Conservation (phyloP, 2,329 filamentous ascomycete genomes). For the Aspergillus ruber region DNA sequence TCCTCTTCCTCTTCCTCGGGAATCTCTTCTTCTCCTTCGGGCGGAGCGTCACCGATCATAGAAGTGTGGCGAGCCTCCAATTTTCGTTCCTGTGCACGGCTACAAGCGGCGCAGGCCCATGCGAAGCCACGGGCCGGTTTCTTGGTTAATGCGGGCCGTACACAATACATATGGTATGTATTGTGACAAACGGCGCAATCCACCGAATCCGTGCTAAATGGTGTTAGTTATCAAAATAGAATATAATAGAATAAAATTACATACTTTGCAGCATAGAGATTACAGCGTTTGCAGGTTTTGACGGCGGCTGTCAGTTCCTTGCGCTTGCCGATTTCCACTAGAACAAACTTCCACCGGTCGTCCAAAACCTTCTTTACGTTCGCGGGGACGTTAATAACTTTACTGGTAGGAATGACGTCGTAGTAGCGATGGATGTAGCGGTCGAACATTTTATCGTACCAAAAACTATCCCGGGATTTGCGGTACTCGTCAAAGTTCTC, state of each 20-base stretch:
- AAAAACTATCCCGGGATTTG: slow-evolving; percentile 80
- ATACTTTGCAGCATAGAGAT: slow-evolving; percentile 83
- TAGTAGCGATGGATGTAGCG: slow-evolving; percentile 98
- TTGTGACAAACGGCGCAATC: slow-evolving; percentile 92
- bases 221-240: not conserved
- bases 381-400: slow-evolving; percentile 92
- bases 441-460: slow-evolving; percentile 96
- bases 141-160: slow-evolving; percentile 82
- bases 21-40: slow-evolving; percentile 58
- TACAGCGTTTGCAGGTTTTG: slow-evolving; percentile 92
- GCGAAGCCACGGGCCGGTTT: slow-evolving; percentile 96
- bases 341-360: slow-evolving; percentile 92
- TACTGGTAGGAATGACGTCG: slow-evolving; percentile 84
- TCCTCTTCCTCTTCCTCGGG: slow-evolving; percentile 72
- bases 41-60: slow-evolving; percentile 51
- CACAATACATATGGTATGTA: slow-evolving; percentile 98
- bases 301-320: slow-evolving; percentile 95
- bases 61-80: slow-evolving; percentile 86
- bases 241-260: slow-evolving; percentile 17
- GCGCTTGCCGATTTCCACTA: slow-evolving; percentile 86
- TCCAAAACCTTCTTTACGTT: slow-evolving; percentile 94
- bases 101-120: slow-evolving; percentile 95
- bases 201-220: slow-evolving; percentile 75
- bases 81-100: slow-evolving; percentile 88
- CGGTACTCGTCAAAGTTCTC: slow-evolving; percentile 75